Evolutionary conservation across 2,329 filamentous ascomycete genomes (phyloP).

Genomic region (Cucurbitaria berberidis): DNA sequence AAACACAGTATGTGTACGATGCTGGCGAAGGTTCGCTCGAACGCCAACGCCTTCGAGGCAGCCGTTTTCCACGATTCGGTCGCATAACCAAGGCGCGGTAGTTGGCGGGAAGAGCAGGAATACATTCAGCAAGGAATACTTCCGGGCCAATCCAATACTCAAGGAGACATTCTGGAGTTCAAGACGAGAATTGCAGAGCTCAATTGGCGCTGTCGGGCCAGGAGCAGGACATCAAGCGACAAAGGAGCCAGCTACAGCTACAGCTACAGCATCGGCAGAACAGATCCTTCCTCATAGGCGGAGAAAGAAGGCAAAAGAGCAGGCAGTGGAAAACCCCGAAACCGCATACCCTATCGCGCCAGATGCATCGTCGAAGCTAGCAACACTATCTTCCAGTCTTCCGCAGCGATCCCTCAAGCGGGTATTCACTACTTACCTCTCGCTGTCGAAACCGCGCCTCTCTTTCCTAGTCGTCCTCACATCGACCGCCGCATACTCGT

Average conservation of each 20-base stretch:
- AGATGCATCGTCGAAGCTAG: conserved; percentile 67
- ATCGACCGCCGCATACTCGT: conserved; percentile 86
- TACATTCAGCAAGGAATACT: conserved; percentile 48
- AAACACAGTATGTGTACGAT: conserved; percentile 41
- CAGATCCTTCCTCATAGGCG: conserved; percentile 46
- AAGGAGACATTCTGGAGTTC: conserved; percentile 41
- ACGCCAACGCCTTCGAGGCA: conserved; percentile 29
- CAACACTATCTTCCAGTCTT: conserved; percentile 62
- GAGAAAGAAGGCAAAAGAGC: conserved; percentile 38
- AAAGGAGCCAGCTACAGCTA: conserved; percentile 11
- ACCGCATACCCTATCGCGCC: conserved; percentile 52
- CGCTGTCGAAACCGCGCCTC: conserved; percentile 93
- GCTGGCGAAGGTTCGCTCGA: conserved; percentile 39
- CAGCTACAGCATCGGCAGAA: conserved; percentile 17
- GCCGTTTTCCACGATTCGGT: conserved; percentile 35
- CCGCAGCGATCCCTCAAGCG: conserved; percentile 66
- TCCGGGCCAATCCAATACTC: conserved; percentile 46
- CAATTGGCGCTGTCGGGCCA: conserved; percentile 25
- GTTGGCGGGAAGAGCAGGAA: conserved; percentile 37
- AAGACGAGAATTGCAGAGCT: conserved; percentile 40
- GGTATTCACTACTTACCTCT: conserved; percentile 78
- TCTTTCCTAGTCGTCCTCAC: conserved; percentile 90
- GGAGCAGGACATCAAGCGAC: conserved; percentile 11
- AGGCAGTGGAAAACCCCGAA: conserved; percentile 25
- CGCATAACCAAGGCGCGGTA: conserved; percentile 37